A percentile compares a stretch with the other conserved stretches of the same genome.
phyloP scores from a whole-genome alignment of 75 land plant species.

The Sequoiadendron giganteum region DNA sequence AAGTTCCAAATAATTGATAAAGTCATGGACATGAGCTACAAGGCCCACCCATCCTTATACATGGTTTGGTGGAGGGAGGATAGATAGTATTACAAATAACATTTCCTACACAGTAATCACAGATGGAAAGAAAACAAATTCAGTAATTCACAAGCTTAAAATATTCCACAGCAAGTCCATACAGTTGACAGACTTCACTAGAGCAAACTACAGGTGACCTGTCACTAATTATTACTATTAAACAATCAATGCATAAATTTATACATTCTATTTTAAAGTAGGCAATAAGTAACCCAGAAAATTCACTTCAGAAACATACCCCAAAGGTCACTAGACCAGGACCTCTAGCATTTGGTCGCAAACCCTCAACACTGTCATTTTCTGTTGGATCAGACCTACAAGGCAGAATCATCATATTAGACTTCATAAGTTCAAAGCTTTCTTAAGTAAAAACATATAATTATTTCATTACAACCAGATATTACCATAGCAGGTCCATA shows the following conservation, averaged over 20 bases:
- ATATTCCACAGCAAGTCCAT: background rate
- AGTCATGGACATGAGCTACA: background rate
- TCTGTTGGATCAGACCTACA: conserved; percentile 36
- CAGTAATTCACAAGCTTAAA: background rate
- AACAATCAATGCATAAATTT: background rate
- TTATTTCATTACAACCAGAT: background rate
- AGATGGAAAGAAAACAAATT: background rate
- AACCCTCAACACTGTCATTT: conserved; percentile 34
- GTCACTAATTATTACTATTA: background rate
- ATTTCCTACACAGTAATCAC: background rate
- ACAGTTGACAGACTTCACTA: background rate
- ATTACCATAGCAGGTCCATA: conserved; percentile 38
- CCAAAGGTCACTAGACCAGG: conserved; percentile 40
- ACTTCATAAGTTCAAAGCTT: background rate
- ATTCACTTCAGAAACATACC: conserved; percentile 16
- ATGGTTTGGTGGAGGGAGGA: background rate
- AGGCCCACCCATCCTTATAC: background rate
- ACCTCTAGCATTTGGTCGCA: conserved; percentile 39
- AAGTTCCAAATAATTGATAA: background rate
- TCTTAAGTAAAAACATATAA: background rate
- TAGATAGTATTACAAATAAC: background rate
- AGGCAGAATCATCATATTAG: background rate
- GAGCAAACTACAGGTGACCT: background rate
- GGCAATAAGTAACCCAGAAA: background rate
- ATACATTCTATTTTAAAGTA: background rate